Conservation (phyloP, 768 basidiomycete genomes). For the Pleurotus pulmonarius region DNA sequence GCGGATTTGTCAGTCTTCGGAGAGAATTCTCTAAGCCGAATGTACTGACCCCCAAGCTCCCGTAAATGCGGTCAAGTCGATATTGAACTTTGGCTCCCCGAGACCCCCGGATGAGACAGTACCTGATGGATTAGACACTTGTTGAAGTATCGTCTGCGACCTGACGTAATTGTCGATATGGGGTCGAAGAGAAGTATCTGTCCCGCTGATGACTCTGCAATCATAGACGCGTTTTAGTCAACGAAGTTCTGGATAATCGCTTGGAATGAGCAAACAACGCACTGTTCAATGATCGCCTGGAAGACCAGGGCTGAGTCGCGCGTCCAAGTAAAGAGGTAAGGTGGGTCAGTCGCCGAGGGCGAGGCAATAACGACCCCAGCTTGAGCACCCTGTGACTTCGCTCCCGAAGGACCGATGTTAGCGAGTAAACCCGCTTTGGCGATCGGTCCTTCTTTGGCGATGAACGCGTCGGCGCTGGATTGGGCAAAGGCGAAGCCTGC, state of each 20-base stretch:
- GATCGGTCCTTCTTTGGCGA: conserved; percentile 23
- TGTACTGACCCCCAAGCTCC: conserved; percentile 51
- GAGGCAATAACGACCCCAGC: conserved; percentile 48
- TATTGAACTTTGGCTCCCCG: conserved; percentile 71
- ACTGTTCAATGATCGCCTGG: conserved; percentile 42
- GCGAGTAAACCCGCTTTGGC: conserved; percentile 46
- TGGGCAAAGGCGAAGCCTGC: neutral
- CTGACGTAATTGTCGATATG: conserved; percentile 54
- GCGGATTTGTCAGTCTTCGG: no score
- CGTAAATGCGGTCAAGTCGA: conserved; percentile 60
- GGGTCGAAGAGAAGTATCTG: conserved; percentile 40
- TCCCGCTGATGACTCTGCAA: conserved; percentile 1
- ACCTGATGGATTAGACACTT: conserved; percentile 65
- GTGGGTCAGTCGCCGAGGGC: conserved; percentile 39
- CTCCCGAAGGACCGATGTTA: conserved; percentile 53
- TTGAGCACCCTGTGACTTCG: conserved; percentile 42
- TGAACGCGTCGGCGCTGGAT: conserved; percentile 12
- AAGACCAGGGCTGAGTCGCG: conserved; percentile 67
- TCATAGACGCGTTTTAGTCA: conserved; percentile 21
- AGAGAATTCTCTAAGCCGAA: no score
- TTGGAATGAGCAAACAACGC: conserved; percentile 9
- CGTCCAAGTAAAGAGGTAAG: conserved; percentile 69
- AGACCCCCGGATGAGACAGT: conserved; percentile 57
- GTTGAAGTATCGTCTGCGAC: conserved; percentile 52
- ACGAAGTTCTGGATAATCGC: neutral